Percentiles rank a stretch among this genome's conserved stretches.
Evolutionary conservation across 2,329 filamentous ascomycete species (phyloP).

Genomic region (Thielaviopsis punctulata): DNA sequence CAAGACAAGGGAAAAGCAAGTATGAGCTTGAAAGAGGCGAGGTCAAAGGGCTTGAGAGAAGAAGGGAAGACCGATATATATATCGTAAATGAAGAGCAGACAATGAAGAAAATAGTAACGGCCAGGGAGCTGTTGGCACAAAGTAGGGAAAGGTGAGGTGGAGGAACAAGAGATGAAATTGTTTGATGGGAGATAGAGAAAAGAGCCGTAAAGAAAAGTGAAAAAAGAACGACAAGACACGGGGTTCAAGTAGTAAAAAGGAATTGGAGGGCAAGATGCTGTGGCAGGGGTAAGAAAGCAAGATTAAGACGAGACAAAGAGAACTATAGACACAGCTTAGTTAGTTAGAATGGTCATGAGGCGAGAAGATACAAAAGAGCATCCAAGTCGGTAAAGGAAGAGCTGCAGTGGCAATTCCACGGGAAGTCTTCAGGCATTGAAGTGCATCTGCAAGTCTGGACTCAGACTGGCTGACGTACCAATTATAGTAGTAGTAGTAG

Average conservation of each 20-base stretch:
- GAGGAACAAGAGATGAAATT: neutral
- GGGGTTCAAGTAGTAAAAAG: neutral
- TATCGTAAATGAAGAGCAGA: neutral
- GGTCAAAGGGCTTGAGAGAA: neutral
- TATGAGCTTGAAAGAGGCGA: neutral
- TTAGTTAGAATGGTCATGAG: neutral
- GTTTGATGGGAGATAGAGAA: neutral
- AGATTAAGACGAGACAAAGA: neutral
- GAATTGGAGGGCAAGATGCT: neutral
- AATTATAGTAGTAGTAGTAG: neutral
- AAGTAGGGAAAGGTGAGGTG: neutral
- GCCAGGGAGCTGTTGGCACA: neutral
- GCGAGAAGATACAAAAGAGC: neutral
- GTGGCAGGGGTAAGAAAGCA: neutral
- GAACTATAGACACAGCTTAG: neutral
- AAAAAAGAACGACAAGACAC: neutral
- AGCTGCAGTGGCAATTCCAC: neutral
- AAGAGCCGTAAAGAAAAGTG: neutral
- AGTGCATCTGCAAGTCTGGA: neutral
- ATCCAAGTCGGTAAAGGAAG: neutral
- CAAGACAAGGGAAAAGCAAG: slow-evolving; percentile 6
- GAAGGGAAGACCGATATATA: slow-evolving; percentile 1
- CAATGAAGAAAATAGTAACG: slow-evolving; percentile 6
- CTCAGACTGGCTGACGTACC: neutral
- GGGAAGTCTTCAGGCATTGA: neutral